Conservation (phyloP, 2,329 filamentous ascomycete species). For the Onygenales sp. region DNA sequence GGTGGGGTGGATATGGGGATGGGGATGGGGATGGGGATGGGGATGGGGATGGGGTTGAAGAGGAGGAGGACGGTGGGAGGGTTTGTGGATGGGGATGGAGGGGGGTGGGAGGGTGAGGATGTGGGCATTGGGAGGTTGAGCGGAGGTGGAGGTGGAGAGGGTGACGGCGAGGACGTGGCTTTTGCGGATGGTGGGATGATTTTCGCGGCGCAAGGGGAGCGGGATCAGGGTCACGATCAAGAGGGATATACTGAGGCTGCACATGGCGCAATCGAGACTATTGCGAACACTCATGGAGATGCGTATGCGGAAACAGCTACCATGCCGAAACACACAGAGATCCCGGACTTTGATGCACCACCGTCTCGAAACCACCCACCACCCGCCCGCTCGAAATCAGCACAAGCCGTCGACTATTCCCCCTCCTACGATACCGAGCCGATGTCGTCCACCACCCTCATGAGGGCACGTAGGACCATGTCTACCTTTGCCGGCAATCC, state of each 20-base stretch:
- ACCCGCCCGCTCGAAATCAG: constrained; percentile 17
- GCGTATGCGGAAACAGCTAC: neutral
- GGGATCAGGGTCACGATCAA: neutral
- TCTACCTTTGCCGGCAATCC: constrained; percentile 3
- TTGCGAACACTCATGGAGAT: no score
- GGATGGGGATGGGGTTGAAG: neutral
- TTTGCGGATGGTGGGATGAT: neutral
- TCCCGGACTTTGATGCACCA: neutral
- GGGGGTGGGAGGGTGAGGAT: constrained; percentile 7
- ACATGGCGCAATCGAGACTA: no score
- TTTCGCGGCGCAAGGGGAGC: neutral
- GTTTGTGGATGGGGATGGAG: neutral
- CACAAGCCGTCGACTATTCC: constrained; percentile 15
- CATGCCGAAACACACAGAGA: neutral
- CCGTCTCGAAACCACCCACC: constrained; percentile 4
- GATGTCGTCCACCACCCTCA: constrained; percentile 25
- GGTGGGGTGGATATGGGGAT: constrained; percentile 5
- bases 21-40: neutral
- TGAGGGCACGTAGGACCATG: constrained; percentile 10
- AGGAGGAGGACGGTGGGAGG: constrained; percentile 5
- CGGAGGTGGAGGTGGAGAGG: neutral
- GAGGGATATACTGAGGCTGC: neutral
- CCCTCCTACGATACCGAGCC: constrained; percentile 33
- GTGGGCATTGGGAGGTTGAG: neutral
- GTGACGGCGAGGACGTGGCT: neutral